Percentiles rank a stretch among this genome's conserved stretches.
These are phyloP conservation scores for Amyloporia xantha DNA, from an alignment of 768 basidiomycete genomes.

Conservation along the genomic window DNA sequence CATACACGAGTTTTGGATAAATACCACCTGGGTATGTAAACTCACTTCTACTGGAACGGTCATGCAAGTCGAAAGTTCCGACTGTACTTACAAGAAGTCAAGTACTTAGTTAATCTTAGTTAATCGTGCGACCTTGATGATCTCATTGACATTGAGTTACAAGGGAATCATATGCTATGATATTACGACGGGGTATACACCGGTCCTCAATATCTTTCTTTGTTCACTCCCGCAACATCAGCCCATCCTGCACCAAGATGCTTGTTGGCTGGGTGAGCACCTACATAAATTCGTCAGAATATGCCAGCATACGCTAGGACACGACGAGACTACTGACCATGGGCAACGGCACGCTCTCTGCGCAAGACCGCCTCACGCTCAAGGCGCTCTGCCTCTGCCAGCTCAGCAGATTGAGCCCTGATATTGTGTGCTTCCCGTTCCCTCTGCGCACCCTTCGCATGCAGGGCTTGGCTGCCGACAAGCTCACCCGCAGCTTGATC, in stretches of 20 bases:
- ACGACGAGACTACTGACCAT: constrained; percentile 27
- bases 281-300: background rate
- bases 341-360: constrained; percentile 46
- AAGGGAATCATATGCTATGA: no score
- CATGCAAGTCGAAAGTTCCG: no score
- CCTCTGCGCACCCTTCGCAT: constrained; percentile 44
- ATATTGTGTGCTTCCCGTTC: constrained; percentile 43
- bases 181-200: no score
- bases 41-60: no score
- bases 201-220: no score
- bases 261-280: constrained; percentile 3
- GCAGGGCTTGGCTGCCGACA: constrained; percentile 40
- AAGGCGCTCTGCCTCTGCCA: constrained; percentile 47
- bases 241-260: constrained; percentile 1
- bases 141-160: no score
- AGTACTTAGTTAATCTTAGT: no score
- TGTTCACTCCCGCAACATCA: background rate
- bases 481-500: background rate
- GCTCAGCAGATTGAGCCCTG: constrained; percentile 40
- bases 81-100: no score
- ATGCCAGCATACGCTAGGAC: background rate
- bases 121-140: no score
- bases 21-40: no score
- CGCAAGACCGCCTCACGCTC: constrained; percentile 43
- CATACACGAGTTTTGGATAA: no score